Percentiles rank a stretch among this genome's conserved stretches.
Evolutionary conservation across 345 rosid species (phyloP).

Genomic region (Litchi chinensis): DNA sequence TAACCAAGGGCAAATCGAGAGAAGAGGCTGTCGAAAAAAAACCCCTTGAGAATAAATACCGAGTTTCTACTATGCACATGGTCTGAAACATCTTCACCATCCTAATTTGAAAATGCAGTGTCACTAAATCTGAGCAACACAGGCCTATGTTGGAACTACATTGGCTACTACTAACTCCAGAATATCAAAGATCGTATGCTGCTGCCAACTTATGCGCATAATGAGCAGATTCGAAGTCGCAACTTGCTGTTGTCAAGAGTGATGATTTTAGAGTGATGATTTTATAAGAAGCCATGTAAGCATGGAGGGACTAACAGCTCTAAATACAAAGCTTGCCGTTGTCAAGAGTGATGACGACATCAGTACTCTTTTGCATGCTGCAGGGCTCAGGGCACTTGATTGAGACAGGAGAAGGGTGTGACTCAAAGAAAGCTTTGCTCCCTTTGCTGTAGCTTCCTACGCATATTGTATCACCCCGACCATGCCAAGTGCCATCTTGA

Average conservation of each 20-base stretch:
- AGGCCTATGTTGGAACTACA: neutral
- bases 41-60: neutral
- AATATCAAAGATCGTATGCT: too few relatives aligned
- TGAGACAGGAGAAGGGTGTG: constrained; percentile 49
- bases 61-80: neutral
- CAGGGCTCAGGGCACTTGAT: constrained; percentile 44
- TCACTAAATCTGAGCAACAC: neutral
- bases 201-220: too few relatives aligned
- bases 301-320: neutral
- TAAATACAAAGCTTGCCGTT: neutral
- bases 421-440: constrained; percentile 48
- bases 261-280: neutral
- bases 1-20: neutral
- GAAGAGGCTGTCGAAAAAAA: neutral
- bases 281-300: neutral
- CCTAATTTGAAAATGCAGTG: neutral
- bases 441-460: constrained; percentile 62
- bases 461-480: constrained; percentile 87
- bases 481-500: constrained; percentile 92
- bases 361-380: constrained; percentile 30
- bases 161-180: too few relatives aligned
- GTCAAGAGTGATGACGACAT: constrained; percentile 23
- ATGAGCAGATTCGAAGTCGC: neutral
- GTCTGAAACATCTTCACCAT: neutral
- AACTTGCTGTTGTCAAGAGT: too few relatives aligned